Conservation (phyloP, 768 basidiomycete species). For the Mycena vulgaris region DNA sequence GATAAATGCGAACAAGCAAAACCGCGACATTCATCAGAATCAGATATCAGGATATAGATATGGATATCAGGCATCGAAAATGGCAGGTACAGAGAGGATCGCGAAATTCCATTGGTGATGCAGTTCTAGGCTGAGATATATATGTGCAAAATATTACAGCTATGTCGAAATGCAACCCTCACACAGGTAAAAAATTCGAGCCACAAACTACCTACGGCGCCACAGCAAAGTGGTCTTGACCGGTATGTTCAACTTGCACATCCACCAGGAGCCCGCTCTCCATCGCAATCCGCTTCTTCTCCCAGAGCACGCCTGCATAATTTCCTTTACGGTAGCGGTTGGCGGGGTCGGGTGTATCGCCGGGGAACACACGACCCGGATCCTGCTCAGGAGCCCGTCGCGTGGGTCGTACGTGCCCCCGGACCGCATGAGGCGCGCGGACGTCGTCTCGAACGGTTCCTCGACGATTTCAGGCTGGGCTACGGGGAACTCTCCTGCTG, state of each 20-base stretch:
- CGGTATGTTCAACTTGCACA: background rate
- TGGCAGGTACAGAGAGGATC: no score
- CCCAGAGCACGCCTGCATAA: constrained; percentile 23
- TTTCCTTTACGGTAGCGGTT: background rate
- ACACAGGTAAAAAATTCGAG: no score
- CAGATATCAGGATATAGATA: no score
- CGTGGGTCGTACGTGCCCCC: background rate
- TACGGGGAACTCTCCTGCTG: background rate
- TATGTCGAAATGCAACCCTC: no score
- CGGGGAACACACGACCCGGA: no score
- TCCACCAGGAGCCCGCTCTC: background rate
- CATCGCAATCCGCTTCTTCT: background rate
- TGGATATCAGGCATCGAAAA: no score
- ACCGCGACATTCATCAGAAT: no score
- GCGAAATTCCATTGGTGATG: no score
- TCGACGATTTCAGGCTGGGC: constrained; percentile 7
- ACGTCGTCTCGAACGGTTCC: constrained; percentile 16
- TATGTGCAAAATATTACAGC: no score
- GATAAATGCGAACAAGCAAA: no score
- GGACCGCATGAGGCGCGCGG: constrained; percentile 21
- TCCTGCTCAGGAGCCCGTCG: background rate
- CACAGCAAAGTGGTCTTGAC: background rate
- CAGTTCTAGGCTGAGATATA: no score
- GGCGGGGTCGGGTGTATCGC: constrained; percentile 17
- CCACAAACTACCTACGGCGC: no score